These are phyloP conservation scores for Rugonectria rugulosa DNA, from an alignment of 2,329 filamentous ascomycete species.

Conservation along the genomic window DNA sequence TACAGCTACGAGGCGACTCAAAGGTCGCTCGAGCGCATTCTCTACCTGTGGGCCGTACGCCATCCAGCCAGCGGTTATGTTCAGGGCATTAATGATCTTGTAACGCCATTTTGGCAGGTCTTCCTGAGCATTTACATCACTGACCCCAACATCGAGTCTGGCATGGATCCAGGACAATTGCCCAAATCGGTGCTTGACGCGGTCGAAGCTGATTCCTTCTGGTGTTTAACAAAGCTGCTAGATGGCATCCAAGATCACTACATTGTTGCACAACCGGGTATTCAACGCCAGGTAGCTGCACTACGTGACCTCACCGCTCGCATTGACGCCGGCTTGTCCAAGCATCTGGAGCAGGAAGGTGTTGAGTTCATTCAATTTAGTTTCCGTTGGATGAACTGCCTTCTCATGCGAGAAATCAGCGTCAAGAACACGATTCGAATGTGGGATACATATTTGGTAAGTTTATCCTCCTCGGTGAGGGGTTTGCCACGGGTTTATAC, in stretches of 20 bases:
- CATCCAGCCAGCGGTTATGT: slow-evolving; percentile 98
- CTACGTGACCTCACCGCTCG: slow-evolving; percentile 88
- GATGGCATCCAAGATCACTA: slow-evolving; percentile 99
- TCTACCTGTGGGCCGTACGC: slow-evolving; percentile 97
- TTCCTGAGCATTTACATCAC: slow-evolving; percentile 95
- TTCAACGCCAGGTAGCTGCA: slow-evolving; percentile 90
- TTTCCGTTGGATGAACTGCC: slow-evolving; percentile 99
- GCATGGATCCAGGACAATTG: slow-evolving; percentile 96
- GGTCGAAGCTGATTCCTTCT: slow-evolving; percentile 97
- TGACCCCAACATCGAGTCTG: slow-evolving; percentile 88
- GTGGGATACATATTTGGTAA: slow-evolving; percentile 99
- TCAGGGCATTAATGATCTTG: slow-evolving; percentile 97
- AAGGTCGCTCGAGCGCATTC: slow-evolving; percentile 88
- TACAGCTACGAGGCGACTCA: slow-evolving; percentile 98
- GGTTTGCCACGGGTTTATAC: not conserved
- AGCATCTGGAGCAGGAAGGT: slow-evolving; percentile 87
- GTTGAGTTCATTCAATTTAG: slow-evolving; percentile 99
- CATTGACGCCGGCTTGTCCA: slow-evolving; percentile 84
- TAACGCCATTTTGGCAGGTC: slow-evolving; percentile 98
- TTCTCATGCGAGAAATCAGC: slow-evolving; percentile 96
- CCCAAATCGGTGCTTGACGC: slow-evolving; percentile 91
- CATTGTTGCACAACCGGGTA: slow-evolving; percentile 96
- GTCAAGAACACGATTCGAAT: slow-evolving; percentile 97
- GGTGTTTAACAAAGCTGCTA: slow-evolving; percentile 97
- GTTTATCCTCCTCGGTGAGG: slow-evolving; percentile 41